Conservation (phyloP, 1,139 yeast genomes). For the Yamadazyma epiphylla region DNA sequence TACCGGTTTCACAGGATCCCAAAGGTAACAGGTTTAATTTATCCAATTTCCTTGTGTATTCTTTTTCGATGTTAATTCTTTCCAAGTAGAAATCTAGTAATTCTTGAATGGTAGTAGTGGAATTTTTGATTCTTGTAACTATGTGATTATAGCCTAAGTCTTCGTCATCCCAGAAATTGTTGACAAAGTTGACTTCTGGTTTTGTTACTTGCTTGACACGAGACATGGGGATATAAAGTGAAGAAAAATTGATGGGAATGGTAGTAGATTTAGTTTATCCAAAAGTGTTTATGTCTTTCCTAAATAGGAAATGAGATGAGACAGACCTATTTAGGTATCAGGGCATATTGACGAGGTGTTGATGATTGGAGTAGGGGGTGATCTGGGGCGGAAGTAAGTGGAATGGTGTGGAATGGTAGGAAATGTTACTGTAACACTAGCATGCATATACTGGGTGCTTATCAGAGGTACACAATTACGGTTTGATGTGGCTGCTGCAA, state of each 20-base stretch:
- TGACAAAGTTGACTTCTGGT: slow-evolving; percentile 25
- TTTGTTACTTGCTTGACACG: slow-evolving; percentile 1
- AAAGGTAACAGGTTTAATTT: slow-evolving; percentile 44
- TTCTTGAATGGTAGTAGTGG: slow-evolving; percentile 36
- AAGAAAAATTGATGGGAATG: neutral
- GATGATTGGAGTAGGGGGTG: too few species aligned
- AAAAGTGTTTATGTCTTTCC: slow-evolving; percentile 14
- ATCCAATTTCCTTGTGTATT: slow-evolving; percentile 55
- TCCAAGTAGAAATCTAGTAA: slow-evolving; percentile 46
- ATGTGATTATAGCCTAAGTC: slow-evolving; percentile 33
- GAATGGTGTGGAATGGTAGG: too few species aligned
- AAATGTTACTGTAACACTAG: too few species aligned
- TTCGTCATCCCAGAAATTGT: slow-evolving; percentile 43
- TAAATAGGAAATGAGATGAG: slow-evolving; percentile 8
- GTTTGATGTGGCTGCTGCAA: too few species aligned
- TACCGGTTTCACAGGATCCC: slow-evolving; percentile 60
- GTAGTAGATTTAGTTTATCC: neutral
- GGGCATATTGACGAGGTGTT: too few species aligned
- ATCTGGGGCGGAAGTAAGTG: too few species aligned
- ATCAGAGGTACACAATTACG: too few species aligned
- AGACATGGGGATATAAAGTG: neutral
- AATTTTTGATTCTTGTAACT: slow-evolving; percentile 29
- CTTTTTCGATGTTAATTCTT: slow-evolving; percentile 64
- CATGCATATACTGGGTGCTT: too few species aligned
- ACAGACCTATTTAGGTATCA: too few species aligned